phyloP scores from a whole-genome alignment of 2,329 filamentous ascomycete species.

The Stromatinia cepivora region DNA sequence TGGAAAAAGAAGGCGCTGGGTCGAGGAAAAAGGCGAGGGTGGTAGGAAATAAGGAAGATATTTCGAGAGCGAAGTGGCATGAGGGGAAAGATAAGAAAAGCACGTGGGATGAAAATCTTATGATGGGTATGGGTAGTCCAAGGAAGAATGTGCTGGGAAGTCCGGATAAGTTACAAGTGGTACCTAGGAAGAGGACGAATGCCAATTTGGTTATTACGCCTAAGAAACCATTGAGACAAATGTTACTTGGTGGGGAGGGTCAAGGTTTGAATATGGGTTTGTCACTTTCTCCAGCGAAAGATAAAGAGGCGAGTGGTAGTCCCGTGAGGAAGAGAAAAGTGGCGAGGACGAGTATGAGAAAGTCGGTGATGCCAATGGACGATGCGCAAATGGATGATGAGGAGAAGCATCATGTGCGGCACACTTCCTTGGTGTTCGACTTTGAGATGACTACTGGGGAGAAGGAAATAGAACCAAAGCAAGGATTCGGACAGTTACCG shows the following conservation, averaged over 20 bases:
- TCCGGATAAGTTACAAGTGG: slow-evolving; percentile 12
- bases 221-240: slow-evolving; percentile 34
- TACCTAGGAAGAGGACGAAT: slow-evolving; percentile 41
- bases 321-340: slow-evolving; percentile 32
- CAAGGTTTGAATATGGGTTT: slow-evolving; percentile 1
- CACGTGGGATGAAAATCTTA: neutral
- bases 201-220: slow-evolving; percentile 40
- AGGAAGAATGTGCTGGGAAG: slow-evolving; percentile 27
- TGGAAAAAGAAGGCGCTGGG: slow-evolving; percentile 41
- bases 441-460: slow-evolving; percentile 6
- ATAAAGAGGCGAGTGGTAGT: slow-evolving; percentile 15
- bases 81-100: slow-evolving; percentile 15
- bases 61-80: slow-evolving; percentile 41
- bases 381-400: slow-evolving; percentile 4
- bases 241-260: slow-evolving; percentile 19
- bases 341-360: slow-evolving; percentile 31
- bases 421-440: slow-evolving; percentile 12
- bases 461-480: neutral
- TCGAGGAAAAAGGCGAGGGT: slow-evolving; percentile 43
- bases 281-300: neutral
- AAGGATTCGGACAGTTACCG: neutral
- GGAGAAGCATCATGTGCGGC: slow-evolving; percentile 6
- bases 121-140: slow-evolving; percentile 22
- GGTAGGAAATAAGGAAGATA: slow-evolving; percentile 38
- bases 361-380: slow-evolving; percentile 21